A percentile compares a stretch with the other conserved stretches of the same genome.
phyloP scores from a whole-genome alignment of 2,329 filamentous ascomycete species.

The Erysiphe neolycopersici region DNA sequence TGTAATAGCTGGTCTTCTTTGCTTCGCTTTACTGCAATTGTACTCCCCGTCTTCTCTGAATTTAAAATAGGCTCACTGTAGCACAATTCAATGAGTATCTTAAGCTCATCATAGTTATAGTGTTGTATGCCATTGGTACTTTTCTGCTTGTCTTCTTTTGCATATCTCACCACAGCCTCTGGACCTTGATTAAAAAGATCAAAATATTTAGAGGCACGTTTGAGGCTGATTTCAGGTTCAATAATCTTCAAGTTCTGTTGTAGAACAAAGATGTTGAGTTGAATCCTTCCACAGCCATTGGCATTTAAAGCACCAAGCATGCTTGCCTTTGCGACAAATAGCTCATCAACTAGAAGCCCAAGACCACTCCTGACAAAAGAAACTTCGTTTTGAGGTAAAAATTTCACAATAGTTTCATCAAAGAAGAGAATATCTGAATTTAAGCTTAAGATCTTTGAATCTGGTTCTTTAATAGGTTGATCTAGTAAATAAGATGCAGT shows the following conservation, averaged over 20 bases:
- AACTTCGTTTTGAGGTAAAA: conserved; percentile 44
- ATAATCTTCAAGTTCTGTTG: conserved; percentile 95
- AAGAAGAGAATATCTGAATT: conserved; percentile 68
- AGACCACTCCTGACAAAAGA: conserved; percentile 54
- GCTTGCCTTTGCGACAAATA: conserved; percentile 45
- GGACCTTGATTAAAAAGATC: conserved; percentile 37
- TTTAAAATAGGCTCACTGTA: conserved; percentile 40
- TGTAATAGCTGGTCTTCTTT: conserved; percentile 44
- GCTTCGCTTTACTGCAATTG: conserved; percentile 33
- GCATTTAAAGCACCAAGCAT: conserved; percentile 61
- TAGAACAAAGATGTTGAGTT: conserved; percentile 78
- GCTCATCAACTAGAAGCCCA: conserved; percentile 49
- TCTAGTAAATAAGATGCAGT: conserved; percentile 34
- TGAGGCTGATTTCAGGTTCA: conserved; percentile 39
- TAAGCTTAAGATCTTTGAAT: conserved; percentile 54
- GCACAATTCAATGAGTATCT: conserved; percentile 36
- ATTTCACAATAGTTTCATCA: conserved; percentile 53
- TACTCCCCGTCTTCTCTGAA: conserved; percentile 37
- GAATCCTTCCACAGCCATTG: conserved; percentile 63
- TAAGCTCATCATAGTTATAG: conserved; percentile 40
- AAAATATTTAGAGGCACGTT: conserved; percentile 39
- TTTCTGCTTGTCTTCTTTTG: conserved; percentile 19
- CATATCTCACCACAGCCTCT: conserved; percentile 35
- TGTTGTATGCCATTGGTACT: conserved; percentile 15
- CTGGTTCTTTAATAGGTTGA: conserved; percentile 49